Evolutionary conservation across 2,329 filamentous ascomycete species (phyloP), one percentile per base, ranked within the genome.

Genomic region (Geoglossum cookeanum): DNA sequence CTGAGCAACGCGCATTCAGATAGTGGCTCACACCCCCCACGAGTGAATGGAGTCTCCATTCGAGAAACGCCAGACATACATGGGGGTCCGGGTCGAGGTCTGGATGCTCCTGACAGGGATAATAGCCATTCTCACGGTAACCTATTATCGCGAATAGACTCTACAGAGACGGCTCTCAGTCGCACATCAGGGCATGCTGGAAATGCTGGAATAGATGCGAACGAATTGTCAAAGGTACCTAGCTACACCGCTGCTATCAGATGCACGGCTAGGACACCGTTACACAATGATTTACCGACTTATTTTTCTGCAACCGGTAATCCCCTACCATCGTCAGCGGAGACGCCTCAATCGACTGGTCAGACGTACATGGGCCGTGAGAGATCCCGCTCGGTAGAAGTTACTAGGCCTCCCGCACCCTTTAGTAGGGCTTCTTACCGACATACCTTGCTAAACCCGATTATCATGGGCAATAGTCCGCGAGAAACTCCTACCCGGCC

Each of bases 221-320:
- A 70, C 45, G 69, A 68, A 35, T 67, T 78, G 1, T 66, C 69
- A 3, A 70, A 74, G 39, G 75, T 75, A 0, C 75, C 75, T 7
- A 75, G 72, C 53, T 78, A 78, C 62, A 72, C 55, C 5, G 61
- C 62, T 39, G 62, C 62, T 22, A 32, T 63, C 22, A 59, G 56
- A 48, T 58, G 61, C 7, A 55, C 57, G 7, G 37, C 58, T 4
- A 59, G 53, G 42, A 57, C 53, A 5, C 60, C 60, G 7, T 35
- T 60, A n/a, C 61, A 60, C 27, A 54, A 58, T 27, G 61, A 58
- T 11, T 49, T 61, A 37, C 62, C 62, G 7, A 59, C 54, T 3
- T 63, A 63, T 56, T 27, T 32, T 27, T 47, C 45, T 15, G 55
- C 55, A 30, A 57, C 55, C 22, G 22, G 22, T 27, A 22, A 33